Evolutionary conservation across 2,329 filamentous ascomycete species (phyloP), one percentile per base, ranked within the genome.

Genomic region (Emmonsiellopsis sp.): DNA sequence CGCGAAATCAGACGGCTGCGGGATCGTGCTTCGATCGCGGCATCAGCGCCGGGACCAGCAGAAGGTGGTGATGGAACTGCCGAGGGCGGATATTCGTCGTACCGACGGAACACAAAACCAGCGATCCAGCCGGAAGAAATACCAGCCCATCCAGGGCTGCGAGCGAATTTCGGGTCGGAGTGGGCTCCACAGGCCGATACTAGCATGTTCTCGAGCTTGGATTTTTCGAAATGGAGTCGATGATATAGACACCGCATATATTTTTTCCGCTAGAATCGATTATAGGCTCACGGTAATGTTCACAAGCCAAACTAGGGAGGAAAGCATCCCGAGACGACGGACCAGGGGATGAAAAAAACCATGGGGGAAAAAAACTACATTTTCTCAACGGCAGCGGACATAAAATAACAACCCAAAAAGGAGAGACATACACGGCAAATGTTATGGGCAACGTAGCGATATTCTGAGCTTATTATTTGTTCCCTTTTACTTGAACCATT

Each of bases 1-100:
- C 82, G 87, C 48, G 87, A 92, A 66, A 94, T 98, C 65, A 86
- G 86, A 65, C 81, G 83, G 44, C 78, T 98, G 49, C 83, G 90
- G 32, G 88, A 94, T 46, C 67, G 72, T 21, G 66, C 69, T 2
- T 37, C 46, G 17, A 34, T 14, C 36, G 36, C 34, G 27, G 21
- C 21, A 27, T 27, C 21, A 27, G 9, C 34, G 7, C 36, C 21
- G 2, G 46, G 46, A 39, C 34, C 34, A 56, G 58, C n/a, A 55
- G 63, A 11, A 65, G 65, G 49, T 58, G 60, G 3, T 59, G 55
- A 39, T 44, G 67, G 68, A 44, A 51, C 61, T 9, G 42, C 61
- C 5, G 60, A 72, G 64, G 52, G 66, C 59, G 56, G 65, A 59
- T 61, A 70, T 57, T 58, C 62, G 9, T 61, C 66, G 57, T 61